Percentiles rank a stretch among this genome's conserved stretches.
These are phyloP conservation scores for Coniosporium uncinatum DNA, from an alignment of 2,329 filamentous ascomycete species.

Conservation along the genomic window DNA sequence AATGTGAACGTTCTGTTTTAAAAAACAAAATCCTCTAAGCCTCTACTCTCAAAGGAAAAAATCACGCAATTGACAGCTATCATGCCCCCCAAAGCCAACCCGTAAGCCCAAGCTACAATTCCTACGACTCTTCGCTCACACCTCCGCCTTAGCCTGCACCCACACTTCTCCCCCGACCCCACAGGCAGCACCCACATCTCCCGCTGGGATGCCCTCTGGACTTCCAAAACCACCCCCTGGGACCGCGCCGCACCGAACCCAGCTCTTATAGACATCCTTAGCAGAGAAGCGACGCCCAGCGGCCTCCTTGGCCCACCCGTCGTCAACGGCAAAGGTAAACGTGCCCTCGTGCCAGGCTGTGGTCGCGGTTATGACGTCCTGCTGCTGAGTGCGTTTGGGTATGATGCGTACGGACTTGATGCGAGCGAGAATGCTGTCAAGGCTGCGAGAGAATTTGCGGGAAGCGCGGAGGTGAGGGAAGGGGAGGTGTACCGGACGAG, in stretches of 20 bases:
- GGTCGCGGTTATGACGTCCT: constrained; percentile 79
- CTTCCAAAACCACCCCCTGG: constrained; percentile 37
- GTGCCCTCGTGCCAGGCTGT: constrained; percentile 75
- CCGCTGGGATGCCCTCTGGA: background rate
- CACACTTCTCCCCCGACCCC: constrained; percentile 26
- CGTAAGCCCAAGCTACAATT: no score
- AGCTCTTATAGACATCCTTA: constrained; percentile 50
- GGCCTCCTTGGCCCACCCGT: background rate
- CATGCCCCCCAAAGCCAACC: no score
- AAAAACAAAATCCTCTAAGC: no score
- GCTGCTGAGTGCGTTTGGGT: constrained; percentile 68
- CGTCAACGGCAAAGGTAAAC: constrained; percentile 22
- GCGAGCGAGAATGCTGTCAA: constrained; percentile 44
- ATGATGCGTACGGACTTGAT: constrained; percentile 73
- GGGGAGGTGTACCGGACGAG: constrained; percentile 9
- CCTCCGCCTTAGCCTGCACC: no score
- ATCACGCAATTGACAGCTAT: no score
- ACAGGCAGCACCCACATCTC: background rate
- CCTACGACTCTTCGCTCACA: no score
- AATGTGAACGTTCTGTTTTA: no score
- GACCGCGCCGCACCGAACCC: constrained; percentile 53
- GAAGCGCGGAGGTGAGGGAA: constrained; percentile 23
- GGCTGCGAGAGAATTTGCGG: constrained; percentile 32
- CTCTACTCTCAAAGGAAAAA: no score
- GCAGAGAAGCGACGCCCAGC: constrained; percentile 24